Evolutionary conservation across 2,329 filamentous ascomycete species (phyloP).

Genomic region (Apiospora saccharicola): DNA sequence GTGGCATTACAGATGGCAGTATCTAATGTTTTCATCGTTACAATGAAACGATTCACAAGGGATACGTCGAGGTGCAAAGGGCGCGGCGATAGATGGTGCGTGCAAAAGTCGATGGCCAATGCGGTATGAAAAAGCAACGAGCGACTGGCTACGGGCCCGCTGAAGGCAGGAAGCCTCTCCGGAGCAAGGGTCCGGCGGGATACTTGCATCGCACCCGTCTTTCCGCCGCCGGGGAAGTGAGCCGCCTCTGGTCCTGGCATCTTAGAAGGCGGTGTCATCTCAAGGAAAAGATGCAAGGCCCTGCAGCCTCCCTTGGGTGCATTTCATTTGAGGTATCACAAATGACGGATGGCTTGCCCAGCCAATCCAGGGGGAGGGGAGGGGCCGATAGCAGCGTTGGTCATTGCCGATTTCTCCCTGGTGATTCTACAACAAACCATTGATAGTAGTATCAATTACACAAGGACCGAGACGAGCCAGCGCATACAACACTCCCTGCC

Average conservation of each 20-base stretch:
- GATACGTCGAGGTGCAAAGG: background rate
- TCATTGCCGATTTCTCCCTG: constrained; percentile 10
- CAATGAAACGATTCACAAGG: background rate
- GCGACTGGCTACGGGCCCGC: background rate
- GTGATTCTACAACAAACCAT: constrained; percentile 10
- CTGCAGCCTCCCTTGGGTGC: constrained; percentile 15
- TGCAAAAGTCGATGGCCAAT: background rate
- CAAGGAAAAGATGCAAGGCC: background rate
- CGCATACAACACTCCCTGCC: constrained; percentile 13
- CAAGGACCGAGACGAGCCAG: constrained; percentile 2
- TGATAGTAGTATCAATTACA: background rate
- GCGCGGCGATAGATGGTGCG: background rate
- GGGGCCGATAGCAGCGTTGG: background rate
- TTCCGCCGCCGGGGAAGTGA: constrained; percentile 12
- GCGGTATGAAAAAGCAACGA: constrained; percentile 11
- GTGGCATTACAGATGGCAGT: background rate
- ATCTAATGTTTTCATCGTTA: background rate
- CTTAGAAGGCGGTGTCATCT: constrained; percentile 5
- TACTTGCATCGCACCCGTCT: constrained; percentile 7
- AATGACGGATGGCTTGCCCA: background rate
- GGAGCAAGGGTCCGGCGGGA: constrained; percentile 14
- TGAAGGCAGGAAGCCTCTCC: background rate
- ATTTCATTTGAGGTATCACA: constrained; percentile 19
- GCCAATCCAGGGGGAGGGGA: too few relatives aligned
- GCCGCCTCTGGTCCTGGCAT: background rate